These are phyloP conservation scores for Trichophyton rubrum DNA, from an alignment of 2,329 filamentous ascomycete genomes.

Conservation along the genomic window DNA sequence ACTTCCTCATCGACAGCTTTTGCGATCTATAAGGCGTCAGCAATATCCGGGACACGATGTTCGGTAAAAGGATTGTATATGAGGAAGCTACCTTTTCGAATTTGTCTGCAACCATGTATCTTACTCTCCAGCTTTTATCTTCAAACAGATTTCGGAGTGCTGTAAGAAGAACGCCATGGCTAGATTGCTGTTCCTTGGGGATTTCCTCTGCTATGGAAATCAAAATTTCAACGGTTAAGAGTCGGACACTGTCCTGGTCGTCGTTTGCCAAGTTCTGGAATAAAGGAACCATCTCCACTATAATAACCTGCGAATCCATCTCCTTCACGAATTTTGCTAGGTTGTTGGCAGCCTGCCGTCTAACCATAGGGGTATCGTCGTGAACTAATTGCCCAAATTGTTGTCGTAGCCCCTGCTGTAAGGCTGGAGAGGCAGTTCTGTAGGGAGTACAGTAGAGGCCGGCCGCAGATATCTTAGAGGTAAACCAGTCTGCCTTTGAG, in stretches of 20 bases:
- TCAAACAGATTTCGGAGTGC: slow-evolving; percentile 89
- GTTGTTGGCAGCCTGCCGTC: slow-evolving; percentile 91
- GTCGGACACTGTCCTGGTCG: slow-evolving; percentile 92
- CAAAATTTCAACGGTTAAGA: slow-evolving; percentile 90
- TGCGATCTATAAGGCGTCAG: slow-evolving; percentile 54
- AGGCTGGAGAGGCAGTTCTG: slow-evolving; percentile 72
- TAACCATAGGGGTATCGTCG: slow-evolving; percentile 98
- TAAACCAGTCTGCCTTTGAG: slow-evolving; percentile 99
- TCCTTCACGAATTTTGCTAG: slow-evolving; percentile 95
- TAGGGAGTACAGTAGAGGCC: slow-evolving; percentile 91
- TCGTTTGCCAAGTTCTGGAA: slow-evolving; percentile 95
- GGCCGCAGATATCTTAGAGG: slow-evolving; percentile 95
- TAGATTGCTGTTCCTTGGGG: slow-evolving; percentile 94
- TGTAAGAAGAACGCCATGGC: slow-evolving; percentile 83
- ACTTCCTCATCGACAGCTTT: slow-evolving; percentile 98
- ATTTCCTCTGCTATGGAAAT: slow-evolving; percentile 95
- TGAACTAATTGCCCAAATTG: slow-evolving; percentile 89
- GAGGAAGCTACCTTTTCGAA: slow-evolving; percentile 71
- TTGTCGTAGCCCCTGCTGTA: slow-evolving; percentile 81
- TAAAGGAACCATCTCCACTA: slow-evolving; percentile 97
- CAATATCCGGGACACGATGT: background rate
- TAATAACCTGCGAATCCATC: slow-evolving; percentile 80
- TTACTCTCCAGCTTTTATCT: slow-evolving; percentile 97
- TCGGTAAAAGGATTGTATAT: background rate
- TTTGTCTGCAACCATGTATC: slow-evolving; percentile 97